Conservation (phyloP, 2,329 filamentous ascomycete species). For the Colletotrichum euphorbiae region DNA sequence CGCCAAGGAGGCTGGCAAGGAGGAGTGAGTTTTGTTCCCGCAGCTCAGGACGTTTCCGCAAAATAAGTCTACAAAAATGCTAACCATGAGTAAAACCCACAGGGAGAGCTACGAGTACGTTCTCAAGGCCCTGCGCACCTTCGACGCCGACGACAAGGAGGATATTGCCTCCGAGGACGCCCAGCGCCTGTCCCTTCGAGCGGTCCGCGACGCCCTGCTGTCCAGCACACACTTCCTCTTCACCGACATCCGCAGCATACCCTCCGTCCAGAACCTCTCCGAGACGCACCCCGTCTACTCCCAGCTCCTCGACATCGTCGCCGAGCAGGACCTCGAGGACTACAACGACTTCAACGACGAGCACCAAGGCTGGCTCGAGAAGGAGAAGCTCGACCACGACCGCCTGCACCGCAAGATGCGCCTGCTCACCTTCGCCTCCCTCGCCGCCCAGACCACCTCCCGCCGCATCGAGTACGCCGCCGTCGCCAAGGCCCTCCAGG, state of each 20-base stretch:
- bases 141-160: conserved; percentile 66
- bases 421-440: conserved; percentile 89
- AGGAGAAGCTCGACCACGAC: conserved; percentile 77
- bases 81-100: conserved; percentile 8
- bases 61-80: neutral
- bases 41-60: too few species aligned
- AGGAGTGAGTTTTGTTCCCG: conserved; percentile 67
- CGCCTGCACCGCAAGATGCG: conserved; percentile 95
- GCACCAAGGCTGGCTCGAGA: conserved; percentile 86
- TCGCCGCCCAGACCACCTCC: conserved; percentile 84
- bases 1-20: conserved; percentile 81
- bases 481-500: conserved; percentile 87
- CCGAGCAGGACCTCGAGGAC: conserved; percentile 92
- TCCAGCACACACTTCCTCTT: conserved; percentile 74
- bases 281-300: conserved; percentile 87
- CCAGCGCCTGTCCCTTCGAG: conserved; percentile 69
- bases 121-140: conserved; percentile 70
- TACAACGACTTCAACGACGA: conserved; percentile 96
- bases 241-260: conserved; percentile 83
- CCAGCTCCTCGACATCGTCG: conserved; percentile 95
- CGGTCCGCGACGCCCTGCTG: conserved; percentile 65
- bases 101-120: conserved; percentile 76
- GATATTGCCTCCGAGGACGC: conserved; percentile 70
- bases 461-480: conserved; percentile 89
- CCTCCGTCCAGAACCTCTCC: conserved; percentile 86